Percentiles rank a stretch among this genome's conserved stretches.
Conservation (phyloP, 2,329 filamentous ascomycete species). For the Macrophomina tecta region DNA sequence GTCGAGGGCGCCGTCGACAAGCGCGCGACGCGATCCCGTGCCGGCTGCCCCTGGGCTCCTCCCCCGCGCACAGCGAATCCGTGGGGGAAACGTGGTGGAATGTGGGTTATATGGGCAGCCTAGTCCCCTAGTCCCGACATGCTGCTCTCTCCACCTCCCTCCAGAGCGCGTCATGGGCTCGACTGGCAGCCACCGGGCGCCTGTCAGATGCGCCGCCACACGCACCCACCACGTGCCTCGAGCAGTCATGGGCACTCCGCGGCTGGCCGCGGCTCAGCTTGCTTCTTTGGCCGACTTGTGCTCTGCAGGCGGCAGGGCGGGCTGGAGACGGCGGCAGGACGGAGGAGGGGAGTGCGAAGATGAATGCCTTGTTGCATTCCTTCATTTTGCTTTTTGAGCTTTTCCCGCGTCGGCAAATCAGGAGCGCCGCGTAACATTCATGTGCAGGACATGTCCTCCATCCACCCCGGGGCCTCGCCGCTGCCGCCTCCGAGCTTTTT, state of each 20-base stretch:
- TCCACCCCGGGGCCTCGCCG: background rate
- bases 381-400: conserved; percentile 1
- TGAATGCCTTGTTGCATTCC: conserved; percentile 6
- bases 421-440: conserved; percentile 1
- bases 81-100: conserved; percentile 6
- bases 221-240: background rate
- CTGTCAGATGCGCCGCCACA: background rate
- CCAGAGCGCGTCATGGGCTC: background rate
- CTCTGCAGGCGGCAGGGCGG: background rate
- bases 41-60: background rate
- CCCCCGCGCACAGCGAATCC: conserved; percentile 1
- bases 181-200: background rate
- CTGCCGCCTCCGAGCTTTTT: conserved; percentile 4
- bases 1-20: background rate
- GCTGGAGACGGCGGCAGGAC: background rate
- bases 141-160: background rate
- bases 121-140: background rate
- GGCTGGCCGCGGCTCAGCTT: conserved; percentile 7
- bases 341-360: background rate
- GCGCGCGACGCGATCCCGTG: conserved; percentile 8
- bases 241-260: background rate
- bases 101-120: background rate
- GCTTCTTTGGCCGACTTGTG: background rate
- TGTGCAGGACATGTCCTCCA: background rate
- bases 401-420: background rate